Evolutionary conservation across 2,329 filamentous ascomycete genomes (phyloP).

Genomic region (Fusarium scirpi): DNA sequence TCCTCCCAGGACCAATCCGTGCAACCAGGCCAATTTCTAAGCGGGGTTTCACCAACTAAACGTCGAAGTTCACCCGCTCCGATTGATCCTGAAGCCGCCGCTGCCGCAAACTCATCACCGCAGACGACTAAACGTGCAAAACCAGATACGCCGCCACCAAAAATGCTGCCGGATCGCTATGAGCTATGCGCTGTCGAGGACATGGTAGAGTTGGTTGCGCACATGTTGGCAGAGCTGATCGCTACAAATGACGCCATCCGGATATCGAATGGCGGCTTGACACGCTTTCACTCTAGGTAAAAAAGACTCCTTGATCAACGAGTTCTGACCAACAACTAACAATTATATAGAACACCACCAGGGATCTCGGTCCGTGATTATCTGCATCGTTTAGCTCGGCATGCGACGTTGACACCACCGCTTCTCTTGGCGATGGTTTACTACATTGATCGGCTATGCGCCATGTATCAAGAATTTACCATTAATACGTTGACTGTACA

Average conservation of each 20-base stretch:
- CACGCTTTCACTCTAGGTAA: constrained; percentile 93
- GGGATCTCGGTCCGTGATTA: constrained; percentile 97
- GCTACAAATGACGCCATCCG: constrained; percentile 92
- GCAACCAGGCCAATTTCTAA: constrained; percentile 31
- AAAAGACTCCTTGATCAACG: constrained; percentile 5
- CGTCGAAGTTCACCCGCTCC: constrained; percentile 48
- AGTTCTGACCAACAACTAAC: constrained; percentile 39
- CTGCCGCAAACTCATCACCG: constrained; percentile 42
- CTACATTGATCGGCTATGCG: constrained; percentile 95
- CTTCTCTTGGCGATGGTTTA: constrained; percentile 99
- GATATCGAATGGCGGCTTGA: constrained; percentile 79
- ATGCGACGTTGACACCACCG: constrained; percentile 92
- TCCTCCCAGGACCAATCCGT: constrained; percentile 26
- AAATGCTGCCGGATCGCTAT: constrained; percentile 77
- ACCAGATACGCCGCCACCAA: constrained; percentile 63
- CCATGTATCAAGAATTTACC: constrained; percentile 92
- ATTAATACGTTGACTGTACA: constrained; percentile 97
- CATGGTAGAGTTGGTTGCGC: constrained; percentile 88
- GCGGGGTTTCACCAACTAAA: constrained; percentile 52
- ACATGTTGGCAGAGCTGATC: constrained; percentile 96
- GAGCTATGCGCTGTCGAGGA: constrained; percentile 86
- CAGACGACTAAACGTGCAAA: constrained; percentile 65
- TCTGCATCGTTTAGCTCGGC: constrained; percentile 89
- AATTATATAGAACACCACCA: constrained; percentile 69
- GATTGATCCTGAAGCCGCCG: constrained; percentile 48